Evolutionary conservation across 1,284 basidiomycete species (phyloP), one percentile per base, ranked within the genome.

Genomic region (Cystobasidiaceae sp.): DNA sequence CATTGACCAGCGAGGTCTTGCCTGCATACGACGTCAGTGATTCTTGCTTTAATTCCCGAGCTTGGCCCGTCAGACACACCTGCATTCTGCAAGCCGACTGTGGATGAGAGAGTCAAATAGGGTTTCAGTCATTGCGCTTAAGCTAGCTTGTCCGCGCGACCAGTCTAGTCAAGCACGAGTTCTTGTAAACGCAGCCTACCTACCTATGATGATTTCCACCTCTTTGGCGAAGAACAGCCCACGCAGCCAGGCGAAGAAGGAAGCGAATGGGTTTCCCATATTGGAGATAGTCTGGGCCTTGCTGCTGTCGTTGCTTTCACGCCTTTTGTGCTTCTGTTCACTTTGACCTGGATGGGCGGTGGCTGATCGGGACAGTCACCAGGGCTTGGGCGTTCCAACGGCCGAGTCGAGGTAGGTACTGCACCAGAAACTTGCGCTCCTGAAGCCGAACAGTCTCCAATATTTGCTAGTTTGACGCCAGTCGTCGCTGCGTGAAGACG

Each of bases 191-290:
- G n/a, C 11, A 13, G 13, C 33, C 28, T 30, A 50, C 48, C 2
- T 21, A 39, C 54, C 54, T 56, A 56, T 56, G 11, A 90, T 90
- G 71, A 97, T 87, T 77, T 97, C 94, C 50, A 93, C 86, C 43
- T 88, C 82, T 73, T 91, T 94, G 39, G 89, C 85, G 79, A 93
- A 97, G 82, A 98, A 82, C 1, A 84, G 69, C 11, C 79, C 79
- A 33, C 79, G 75, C 15, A 85, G 75, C 81, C 81, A 83, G 67
- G 79, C 75, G 68, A 90, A 79, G 45, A 91, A 68, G 17, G 85
- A 83, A 7, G 83, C 77, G 70, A 90, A 84, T 73, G 89, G 82
- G 59, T 81, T 79, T 59, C 83, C 76, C 86, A 88, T 87, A 39
- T 11, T 39, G 37, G 11, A 11, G 37, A 39, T 39, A n/a, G 37